A percentile compares a stretch with the other conserved stretches of the same genome.
These are phyloP conservation scores for Phlebiopsis gigantea DNA, from an alignment of 768 basidiomycete species.

Conservation along the genomic window DNA sequence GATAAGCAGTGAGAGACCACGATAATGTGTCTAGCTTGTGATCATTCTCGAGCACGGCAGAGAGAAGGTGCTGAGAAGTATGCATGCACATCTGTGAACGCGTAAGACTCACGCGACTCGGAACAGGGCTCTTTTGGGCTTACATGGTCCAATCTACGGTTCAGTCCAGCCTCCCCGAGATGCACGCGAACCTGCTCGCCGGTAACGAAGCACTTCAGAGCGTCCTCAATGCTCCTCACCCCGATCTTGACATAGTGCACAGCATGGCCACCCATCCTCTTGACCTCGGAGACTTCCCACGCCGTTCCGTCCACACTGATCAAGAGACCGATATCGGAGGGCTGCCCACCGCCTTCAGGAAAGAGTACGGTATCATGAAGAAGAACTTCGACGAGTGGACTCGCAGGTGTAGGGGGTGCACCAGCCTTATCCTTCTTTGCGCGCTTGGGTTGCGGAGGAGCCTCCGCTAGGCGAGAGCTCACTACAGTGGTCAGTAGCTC, in stretches of 20 bases:
- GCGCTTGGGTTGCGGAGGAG: slow-evolving; percentile 30
- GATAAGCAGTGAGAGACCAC: slow-evolving; percentile 72
- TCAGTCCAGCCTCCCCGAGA: slow-evolving; percentile 54
- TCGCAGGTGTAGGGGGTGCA: slow-evolving; percentile 34
- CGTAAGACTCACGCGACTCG: background rate
- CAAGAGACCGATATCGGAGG: slow-evolving; percentile 64
- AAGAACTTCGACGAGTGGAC: slow-evolving; percentile 56
- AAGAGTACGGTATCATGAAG: slow-evolving; percentile 77
- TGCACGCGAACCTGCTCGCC: slow-evolving; percentile 49
- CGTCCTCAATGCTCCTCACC: slow-evolving; percentile 35
- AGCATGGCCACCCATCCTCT: slow-evolving; percentile 66
- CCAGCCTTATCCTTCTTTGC: slow-evolving; percentile 53
- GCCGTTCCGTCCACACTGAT: slow-evolving; percentile 35
- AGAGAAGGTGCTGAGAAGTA: slow-evolving; percentile 79
- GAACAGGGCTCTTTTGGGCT: slow-evolving; percentile 17
- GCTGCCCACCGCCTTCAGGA: slow-evolving; percentile 81
- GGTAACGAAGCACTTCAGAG: slow-evolving; percentile 41
- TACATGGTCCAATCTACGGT: slow-evolving; percentile 71
- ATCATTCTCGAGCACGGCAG: slow-evolving; percentile 66
- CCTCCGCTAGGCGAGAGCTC: slow-evolving; percentile 41
- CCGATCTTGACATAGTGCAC: slow-evolving; percentile 61
- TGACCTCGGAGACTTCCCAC: slow-evolving; percentile 61
- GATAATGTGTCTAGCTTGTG: slow-evolving; percentile 67
- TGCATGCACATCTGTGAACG: slow-evolving; percentile 69
- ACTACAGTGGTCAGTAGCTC: slow-evolving; percentile 55